Evolutionary conservation across 306 rosid genomes (phyloP).

Genomic region (Cajanus cajan): DNA sequence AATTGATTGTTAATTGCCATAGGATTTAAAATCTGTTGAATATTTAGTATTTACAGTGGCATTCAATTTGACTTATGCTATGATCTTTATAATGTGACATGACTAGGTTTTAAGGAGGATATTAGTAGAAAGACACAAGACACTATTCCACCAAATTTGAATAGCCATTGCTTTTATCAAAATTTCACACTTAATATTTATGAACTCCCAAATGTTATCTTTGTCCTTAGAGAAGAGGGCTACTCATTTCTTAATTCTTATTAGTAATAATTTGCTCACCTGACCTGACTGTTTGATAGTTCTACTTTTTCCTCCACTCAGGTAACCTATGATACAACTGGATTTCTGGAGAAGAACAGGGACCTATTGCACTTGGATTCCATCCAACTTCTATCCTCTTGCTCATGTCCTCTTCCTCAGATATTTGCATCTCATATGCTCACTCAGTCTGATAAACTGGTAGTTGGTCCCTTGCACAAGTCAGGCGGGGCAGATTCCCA

Average conservation of each 20-base stretch:
- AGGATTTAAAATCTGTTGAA: background rate
- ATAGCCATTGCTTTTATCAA: slow-evolving; percentile 14
- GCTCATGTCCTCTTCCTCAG: slow-evolving; percentile 87
- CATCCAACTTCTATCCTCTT: slow-evolving; percentile 88
- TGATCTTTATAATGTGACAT: background rate
- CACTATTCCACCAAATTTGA: background rate
- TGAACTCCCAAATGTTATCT: background rate
- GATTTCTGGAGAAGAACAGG: slow-evolving; percentile 95
- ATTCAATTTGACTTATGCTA: background rate
- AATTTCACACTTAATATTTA: background rate
- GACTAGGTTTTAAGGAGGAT: background rate
- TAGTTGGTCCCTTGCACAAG: slow-evolving; percentile 77
- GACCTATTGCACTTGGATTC: slow-evolving; percentile 93
- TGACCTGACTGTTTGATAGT: slow-evolving; percentile 46
- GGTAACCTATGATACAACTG: slow-evolving; percentile 91
- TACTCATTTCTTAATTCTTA: background rate
- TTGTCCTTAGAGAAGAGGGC: background rate
- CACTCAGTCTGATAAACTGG: slow-evolving; percentile 77
- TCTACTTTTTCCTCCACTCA: slow-evolving; percentile 50
- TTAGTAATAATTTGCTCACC: slow-evolving; percentile 21
- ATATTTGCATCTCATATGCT: slow-evolving; percentile 86
- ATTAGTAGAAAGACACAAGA: slow-evolving; percentile 29
- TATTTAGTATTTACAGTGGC: background rate
- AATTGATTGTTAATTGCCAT: background rate
- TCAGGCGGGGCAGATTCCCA: slow-evolving; percentile 97